Conservation (phyloP, 2,329 filamentous ascomycete species). For the Venturia asperata region DNA sequence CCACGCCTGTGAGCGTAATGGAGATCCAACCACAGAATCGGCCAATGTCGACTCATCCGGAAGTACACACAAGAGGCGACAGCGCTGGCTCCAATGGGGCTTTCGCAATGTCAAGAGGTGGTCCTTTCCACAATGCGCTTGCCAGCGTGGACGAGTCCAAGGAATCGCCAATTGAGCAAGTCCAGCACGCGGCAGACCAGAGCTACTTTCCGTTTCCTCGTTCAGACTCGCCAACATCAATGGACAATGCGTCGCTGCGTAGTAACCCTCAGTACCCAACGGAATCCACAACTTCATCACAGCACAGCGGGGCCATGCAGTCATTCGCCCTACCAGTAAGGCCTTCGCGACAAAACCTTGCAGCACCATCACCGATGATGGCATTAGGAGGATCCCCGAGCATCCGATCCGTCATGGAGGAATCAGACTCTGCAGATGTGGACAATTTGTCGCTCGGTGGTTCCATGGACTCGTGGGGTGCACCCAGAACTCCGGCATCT, state of each 20-base stretch:
- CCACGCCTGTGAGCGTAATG: conserved; percentile 22
- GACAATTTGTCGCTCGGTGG: conserved; percentile 53
- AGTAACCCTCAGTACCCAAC: conserved; percentile 22
- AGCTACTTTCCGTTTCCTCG: conserved; percentile 42
- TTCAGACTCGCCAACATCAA: conserved; percentile 39
- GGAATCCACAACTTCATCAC: conserved; percentile 21
- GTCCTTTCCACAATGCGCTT: conserved; percentile 27
- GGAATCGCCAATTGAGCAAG: conserved; percentile 9
- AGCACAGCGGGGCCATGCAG: background rate
- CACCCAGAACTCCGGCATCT: conserved; percentile 68
- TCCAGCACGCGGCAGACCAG: conserved; percentile 23
- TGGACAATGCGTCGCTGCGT: conserved; percentile 35
- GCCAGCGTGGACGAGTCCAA: conserved; percentile 31
- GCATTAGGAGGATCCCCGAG: conserved; percentile 32
- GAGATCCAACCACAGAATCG: conserved; percentile 27
- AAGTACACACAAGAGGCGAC: conserved; percentile 17
- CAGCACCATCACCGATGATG: conserved; percentile 27
- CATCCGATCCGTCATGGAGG: conserved; percentile 35
- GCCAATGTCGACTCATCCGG: conserved; percentile 34
- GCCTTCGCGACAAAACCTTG: conserved; percentile 29
- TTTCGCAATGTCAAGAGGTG: conserved; percentile 5
- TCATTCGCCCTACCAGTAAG: conserved; percentile 3
- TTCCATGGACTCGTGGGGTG: conserved; percentile 56
- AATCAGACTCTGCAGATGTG: conserved; percentile 57
- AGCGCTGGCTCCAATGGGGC: conserved; percentile 28